Conservation (phyloP, 441 rosid genomes). For the Euphorbia celastroides region DNA sequence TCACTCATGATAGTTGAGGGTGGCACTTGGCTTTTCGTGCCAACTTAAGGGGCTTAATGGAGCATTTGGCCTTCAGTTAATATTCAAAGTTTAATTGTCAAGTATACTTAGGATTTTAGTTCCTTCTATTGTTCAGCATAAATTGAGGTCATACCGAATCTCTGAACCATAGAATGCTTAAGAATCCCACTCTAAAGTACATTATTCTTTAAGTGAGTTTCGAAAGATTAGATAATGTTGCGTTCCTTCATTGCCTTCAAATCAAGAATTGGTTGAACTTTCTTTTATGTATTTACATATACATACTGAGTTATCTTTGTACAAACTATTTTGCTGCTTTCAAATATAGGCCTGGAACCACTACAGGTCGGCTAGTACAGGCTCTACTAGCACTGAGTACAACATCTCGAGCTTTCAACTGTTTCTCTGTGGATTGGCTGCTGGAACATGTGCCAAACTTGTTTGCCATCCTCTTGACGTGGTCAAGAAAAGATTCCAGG, state of each 20-base stretch:
- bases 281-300: neutral
- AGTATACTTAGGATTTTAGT: too few species aligned
- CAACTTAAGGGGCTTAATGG: too few species aligned
- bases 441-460: too few species aligned
- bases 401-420: slow-evolving; percentile 75
- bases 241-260: neutral
- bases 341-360: slow-evolving; percentile 65
- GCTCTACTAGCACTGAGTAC: slow-evolving; percentile 29
- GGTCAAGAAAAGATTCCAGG: slow-evolving; percentile 98
- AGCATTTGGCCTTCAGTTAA: too few species aligned
- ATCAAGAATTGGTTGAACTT: neutral
- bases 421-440: too few species aligned
- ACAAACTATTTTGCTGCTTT: slow-evolving; percentile 5
- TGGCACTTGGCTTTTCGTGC: too few species aligned
- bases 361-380: slow-evolving; percentile 28
- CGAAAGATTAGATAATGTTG: neutral
- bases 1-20: too few species aligned
- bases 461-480: too few species aligned
- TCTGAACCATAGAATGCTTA: neutral
- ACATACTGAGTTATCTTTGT: neutral
- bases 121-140: neutral
- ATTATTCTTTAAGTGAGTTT: slow-evolving; percentile 2
- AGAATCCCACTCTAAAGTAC: neutral
- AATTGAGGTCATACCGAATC: neutral
- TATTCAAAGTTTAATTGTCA: too few species aligned